Evolutionary conservation across 2,329 filamentous ascomycete genomes (phyloP).

Genomic region (Diaporthe vaccinii): DNA sequence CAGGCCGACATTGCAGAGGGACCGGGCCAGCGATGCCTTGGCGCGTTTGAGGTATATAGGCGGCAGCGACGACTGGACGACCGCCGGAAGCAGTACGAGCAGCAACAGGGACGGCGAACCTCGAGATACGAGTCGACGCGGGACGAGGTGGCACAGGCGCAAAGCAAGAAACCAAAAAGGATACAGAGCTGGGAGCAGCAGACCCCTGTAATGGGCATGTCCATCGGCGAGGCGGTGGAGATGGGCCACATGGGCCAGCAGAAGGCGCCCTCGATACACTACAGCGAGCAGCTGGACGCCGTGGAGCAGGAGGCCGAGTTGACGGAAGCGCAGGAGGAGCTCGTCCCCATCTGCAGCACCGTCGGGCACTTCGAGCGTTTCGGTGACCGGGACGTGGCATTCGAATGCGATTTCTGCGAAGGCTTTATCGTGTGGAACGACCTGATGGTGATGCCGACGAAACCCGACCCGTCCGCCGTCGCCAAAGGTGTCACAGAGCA

Average conservation of each 20-base stretch:
- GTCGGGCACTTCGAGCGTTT: slow-evolving; percentile 70
- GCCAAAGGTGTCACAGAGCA: slow-evolving; percentile 46
- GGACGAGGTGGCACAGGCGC: slow-evolving; percentile 43
- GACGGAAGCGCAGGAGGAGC: slow-evolving; percentile 56
- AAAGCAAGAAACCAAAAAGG: slow-evolving; percentile 20
- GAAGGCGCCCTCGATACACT: slow-evolving; percentile 13
- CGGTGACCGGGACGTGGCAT: slow-evolving; percentile 67
- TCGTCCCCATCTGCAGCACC: slow-evolving; percentile 62
- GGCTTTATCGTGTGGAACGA: slow-evolving; percentile 72
- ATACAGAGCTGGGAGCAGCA: slow-evolving; percentile 40
- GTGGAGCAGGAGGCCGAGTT: slow-evolving; percentile 41
- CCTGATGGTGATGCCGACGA: slow-evolving; percentile 64
- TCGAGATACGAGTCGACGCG: slow-evolving; percentile 40
- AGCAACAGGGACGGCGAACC: slow-evolving; percentile 48
- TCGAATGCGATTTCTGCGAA: slow-evolving; percentile 73
- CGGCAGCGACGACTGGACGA: slow-evolving; percentile 56
- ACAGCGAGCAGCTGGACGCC: slow-evolving; percentile 38
- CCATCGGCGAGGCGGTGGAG: slow-evolving; percentile 38
- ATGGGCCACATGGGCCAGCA: slow-evolving; percentile 40
- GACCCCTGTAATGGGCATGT: slow-evolving; percentile 37
- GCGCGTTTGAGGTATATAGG: slow-evolving; percentile 67
- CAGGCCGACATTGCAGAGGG: slow-evolving; percentile 57
- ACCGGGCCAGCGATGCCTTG: slow-evolving; percentile 61
- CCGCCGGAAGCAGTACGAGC: slow-evolving; percentile 52
- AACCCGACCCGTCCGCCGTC: slow-evolving; percentile 50